Evolutionary conservation across 805 yeast genomes (phyloP), one percentile per base, ranked within the genome.

Genomic region (Yamadazyma phyllophila): DNA sequence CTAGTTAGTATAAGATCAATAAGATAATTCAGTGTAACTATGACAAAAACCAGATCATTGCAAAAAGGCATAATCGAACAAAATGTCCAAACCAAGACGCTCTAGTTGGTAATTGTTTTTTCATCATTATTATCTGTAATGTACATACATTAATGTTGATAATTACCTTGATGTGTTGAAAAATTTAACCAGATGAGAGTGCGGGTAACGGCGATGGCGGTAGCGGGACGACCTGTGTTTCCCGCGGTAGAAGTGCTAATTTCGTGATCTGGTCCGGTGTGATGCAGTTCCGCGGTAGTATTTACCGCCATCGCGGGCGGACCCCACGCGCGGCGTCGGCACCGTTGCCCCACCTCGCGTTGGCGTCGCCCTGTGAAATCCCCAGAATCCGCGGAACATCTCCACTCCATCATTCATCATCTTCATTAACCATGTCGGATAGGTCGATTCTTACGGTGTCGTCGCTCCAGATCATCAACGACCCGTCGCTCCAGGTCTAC

Each of bases 21-120:
- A 24, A 24, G 43, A 38, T 39, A 44, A 44, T 54, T 84, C 91
- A 84, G 91, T 84, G 91, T 85, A 85, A 85, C 91, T 85, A 85
- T 85, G 91, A 85, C 92, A 75, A 73, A 73, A 73, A 79, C 86
- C 83, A 65, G 63, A 69, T 79, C 84, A 79, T 71, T 57, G 81
- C 82, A 69, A 35, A 59, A 61, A 56, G 61, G 61, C 62, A 58
- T 53, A 60, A 56, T 64, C 73, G 75, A 71, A 77, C 75, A 80
- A 81, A 74, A 76, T 80, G 82, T 76, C 55, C 53, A 57, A 63
- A 63, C 56, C 52, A 64, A 54, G 54, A 53, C 35, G 74, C 75
- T 71, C 76, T 55, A 52, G 44, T 52, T 60, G 68, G 69, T 65
- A 61, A 58, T 20, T 20, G 36, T 29, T 35, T 53, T 58, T 65